A percentile compares a stretch with the other conserved stretches of the same genome.
Evolutionary conservation across 306 rosid species (phyloP).

Genomic region (Pueraria montana): DNA sequence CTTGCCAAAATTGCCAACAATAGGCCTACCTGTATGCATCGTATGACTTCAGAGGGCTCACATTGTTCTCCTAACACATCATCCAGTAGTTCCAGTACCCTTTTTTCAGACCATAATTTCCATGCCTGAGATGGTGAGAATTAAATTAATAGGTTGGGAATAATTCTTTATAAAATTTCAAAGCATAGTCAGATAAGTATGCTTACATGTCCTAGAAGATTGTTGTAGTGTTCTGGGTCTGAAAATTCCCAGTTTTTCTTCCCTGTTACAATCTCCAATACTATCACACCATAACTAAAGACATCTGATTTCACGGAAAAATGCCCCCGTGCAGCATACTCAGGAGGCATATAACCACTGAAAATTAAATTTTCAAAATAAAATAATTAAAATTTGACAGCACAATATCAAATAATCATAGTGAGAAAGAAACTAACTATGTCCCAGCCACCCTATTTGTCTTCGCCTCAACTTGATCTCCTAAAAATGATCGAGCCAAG

Average conservation of each 20-base stretch:
- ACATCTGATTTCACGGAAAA: constrained; percentile 33
- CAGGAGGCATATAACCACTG: too few relatives aligned
- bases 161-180: too few relatives aligned
- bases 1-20: too few relatives aligned
- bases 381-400: too few relatives aligned
- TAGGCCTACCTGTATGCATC: too few relatives aligned
- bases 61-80: too few relatives aligned
- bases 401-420: not conserved
- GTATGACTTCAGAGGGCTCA: too few relatives aligned
- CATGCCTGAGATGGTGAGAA: too few relatives aligned
- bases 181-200: too few relatives aligned
- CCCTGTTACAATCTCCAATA: constrained; percentile 34
- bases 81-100: too few relatives aligned
- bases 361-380: not conserved
- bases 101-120: too few relatives aligned
- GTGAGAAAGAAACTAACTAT: not conserved
- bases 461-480: constrained; percentile 20
- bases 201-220: constrained; percentile 43
- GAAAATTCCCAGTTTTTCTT: not conserved
- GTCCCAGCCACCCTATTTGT: constrained; percentile 34
- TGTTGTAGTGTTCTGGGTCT: constrained; percentile 2
- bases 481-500: not conserved
- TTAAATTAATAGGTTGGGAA: too few relatives aligned
- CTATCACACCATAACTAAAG: constrained; percentile 36
- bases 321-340: not conserved